Evolutionary conservation across 306 rosid genomes (phyloP), one percentile per base, ranked within the genome.

Genomic region (Dicorynia guianensis): DNA sequence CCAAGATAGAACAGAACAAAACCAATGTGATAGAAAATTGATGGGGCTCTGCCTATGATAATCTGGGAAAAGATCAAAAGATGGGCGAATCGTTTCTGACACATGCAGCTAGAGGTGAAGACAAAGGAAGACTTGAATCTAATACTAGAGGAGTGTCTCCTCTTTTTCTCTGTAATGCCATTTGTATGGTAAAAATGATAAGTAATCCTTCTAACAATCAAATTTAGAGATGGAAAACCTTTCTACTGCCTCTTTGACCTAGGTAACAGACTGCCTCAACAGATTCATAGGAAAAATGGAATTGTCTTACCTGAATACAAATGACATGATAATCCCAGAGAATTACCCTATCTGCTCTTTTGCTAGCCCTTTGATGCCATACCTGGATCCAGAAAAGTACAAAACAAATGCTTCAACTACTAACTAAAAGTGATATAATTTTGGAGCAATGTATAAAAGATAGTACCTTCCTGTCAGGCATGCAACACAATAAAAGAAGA

Each of bases 251-350:
- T 52, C 7, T 7, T 8, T 68, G 63, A 60, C 30, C 44, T 40
- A 33, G 14, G 35, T 34, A 76, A 40, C 17, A 12, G 65, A 34
- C 13, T 13, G 19, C 17, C 64, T 34, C 60, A 38, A 80, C 47
- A 34, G 19, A 77, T 48, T 62, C 67, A 78, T 53, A 71, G 48
- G 25, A 54, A 67, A 72, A 60, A 50, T 43, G 50, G 33, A 61
- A 76, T 36, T 47, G 64, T 33, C 33, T n/a, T 70, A 89, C 97
- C 97, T 89, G 96, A 64, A 89, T 20, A 76, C 97, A 91, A 79
- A 94, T 85, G 46, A 84, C 97, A 82, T 91, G 98, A 75, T 94
- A 91, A 80, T 94, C 98, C 98, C 97, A 94, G 17, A 91, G 84
- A 85, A 91, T 74, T 64, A 87, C 44, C 69, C 97, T 96, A 63